Base-by-base conservation (phyloP, 1,284 basidiomycete genomes). In the Ustilago loliicola region DNA sequence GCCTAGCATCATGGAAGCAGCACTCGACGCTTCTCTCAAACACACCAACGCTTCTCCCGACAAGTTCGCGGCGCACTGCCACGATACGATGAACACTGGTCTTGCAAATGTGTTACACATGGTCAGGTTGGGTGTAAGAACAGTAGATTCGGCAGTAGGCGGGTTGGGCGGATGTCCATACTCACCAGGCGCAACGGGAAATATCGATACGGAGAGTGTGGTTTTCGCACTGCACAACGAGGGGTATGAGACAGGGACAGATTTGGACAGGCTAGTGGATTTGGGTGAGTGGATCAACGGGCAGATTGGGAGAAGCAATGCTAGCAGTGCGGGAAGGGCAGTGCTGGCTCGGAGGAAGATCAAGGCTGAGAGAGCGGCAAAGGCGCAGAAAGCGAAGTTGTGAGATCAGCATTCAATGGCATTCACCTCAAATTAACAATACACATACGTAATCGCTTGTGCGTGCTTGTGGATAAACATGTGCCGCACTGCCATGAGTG, bases 141-240 rank as follows among this genome's bases (percentile, higher is more conserved):
- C 88, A 2, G 86, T 89, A 25, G 88, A 89, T 74, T 83, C 88
- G 4, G 92, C 93, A 1, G 91, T 97, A 6, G 94, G 92, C 5
- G 95, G 95, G 0, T 90, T 98, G 0, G 96, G 96, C 2, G 95
- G 95, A 15, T 98, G 96, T 83, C 95, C 96, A 1, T 98, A 95
- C 87, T 95, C 94, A 0, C 96, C 96, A 0, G 95, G 95, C n/a
- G 80, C 79, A 7, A 85, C 80, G 23, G 75, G 81, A n/a, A 84
- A 85, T 52, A 83, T 85, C 40, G 83, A 83, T 48, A 85, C 83
- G 0, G 84, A 88, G 83, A 94, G 95, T 79, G 91, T 96, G 0
- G 89, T 97, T 3, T 95, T 96, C 79, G 93, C 93, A 0, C 89
- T 98, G 6, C 90, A 91, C 55, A 90, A 89, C 27, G 91, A 91